Percentiles rank a stretch among this genome's conserved stretches.
phyloP scores from a whole-genome alignment of 352 stramenopile genomes.

The Phytophthora colocasiae region DNA sequence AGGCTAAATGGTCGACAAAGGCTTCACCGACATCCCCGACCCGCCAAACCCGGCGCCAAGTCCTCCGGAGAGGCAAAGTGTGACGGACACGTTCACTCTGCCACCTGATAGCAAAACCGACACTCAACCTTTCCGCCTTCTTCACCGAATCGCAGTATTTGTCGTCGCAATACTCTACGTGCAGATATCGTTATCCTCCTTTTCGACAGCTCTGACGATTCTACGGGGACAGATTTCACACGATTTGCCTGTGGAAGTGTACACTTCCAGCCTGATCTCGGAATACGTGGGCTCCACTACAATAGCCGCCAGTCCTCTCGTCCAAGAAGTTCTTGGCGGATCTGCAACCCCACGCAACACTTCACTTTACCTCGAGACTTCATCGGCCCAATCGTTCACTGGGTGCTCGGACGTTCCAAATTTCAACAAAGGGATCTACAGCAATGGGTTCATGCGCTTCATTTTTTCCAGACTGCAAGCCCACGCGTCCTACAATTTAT shows the following conservation, averaged over 20 bases:
- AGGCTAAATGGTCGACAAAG: conserved; percentile 10
- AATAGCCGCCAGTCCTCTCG: conserved; percentile 19
- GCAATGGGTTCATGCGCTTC: conserved; percentile 36
- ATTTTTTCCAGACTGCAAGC: conserved; percentile 30
- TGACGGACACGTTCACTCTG: conserved; percentile 2
- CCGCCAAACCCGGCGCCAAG: conserved; percentile 1
- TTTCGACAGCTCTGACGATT: conserved; percentile 24
- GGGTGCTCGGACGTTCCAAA: conserved; percentile 19
- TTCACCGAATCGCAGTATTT: conserved; percentile 33
- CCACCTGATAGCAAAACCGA: background rate
- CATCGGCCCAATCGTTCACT: conserved; percentile 1
- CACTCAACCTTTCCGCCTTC: conserved; percentile 3
- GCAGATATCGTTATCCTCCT: conserved; percentile 31
- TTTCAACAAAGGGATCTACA: conserved; percentile 30
- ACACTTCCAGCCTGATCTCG: conserved; percentile 33
- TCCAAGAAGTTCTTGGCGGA: conserved; percentile 21
- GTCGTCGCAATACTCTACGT: conserved; percentile 31
- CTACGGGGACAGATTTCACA: conserved; percentile 19
- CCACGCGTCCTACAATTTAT: conserved; percentile 47
- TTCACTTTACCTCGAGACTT: conserved; percentile 21
- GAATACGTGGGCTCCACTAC: conserved; percentile 32
- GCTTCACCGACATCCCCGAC: conserved; percentile 17
- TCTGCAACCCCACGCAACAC: conserved; percentile 37
- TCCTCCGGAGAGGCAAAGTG: background rate
- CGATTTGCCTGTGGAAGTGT: conserved; percentile 21